phyloP scores from a whole-genome alignment of 2,329 filamentous ascomycete species.

The Grosmannia clavigera region DNA sequence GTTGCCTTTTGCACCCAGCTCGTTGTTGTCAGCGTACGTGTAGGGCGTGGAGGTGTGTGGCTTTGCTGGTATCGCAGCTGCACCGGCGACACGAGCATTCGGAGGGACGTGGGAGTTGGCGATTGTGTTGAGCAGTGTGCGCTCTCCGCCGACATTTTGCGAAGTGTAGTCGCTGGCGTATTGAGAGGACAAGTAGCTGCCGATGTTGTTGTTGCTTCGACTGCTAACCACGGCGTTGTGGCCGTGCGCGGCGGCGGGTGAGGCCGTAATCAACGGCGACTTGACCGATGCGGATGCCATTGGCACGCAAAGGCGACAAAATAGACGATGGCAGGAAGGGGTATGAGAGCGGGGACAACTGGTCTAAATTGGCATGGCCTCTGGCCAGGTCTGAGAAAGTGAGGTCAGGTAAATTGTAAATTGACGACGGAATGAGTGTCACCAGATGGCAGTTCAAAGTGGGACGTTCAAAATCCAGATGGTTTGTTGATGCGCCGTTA shows the following conservation, averaged over 20 bases:
- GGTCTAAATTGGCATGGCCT: not conserved
- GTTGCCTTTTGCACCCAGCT: slow-evolving; percentile 1
- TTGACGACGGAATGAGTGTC: not conserved
- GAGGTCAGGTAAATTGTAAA: not conserved
- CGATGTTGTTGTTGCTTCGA: slow-evolving; percentile 17
- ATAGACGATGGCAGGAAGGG: not conserved
- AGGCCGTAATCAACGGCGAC: not conserved
- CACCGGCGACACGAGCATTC: slow-evolving; percentile 13
- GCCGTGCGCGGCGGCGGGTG: not conserved
- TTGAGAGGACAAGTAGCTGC: not conserved
- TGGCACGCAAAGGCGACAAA: not conserved
- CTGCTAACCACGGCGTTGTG: not conserved
- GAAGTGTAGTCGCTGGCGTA: slow-evolving; percentile 6
- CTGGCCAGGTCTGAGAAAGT: not conserved
- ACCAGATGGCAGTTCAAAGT: not conserved
- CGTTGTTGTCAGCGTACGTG: slow-evolving; percentile 13
- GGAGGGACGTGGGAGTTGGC: slow-evolving; percentile 22
- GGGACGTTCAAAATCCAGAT: not conserved
- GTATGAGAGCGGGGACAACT: not conserved
- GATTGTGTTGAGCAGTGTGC: slow-evolving; percentile 24
- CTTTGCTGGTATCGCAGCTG: slow-evolving; percentile 5
- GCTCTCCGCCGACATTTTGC: slow-evolving; percentile 17
- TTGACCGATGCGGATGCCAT: not conserved
- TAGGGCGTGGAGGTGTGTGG: slow-evolving; percentile 10
- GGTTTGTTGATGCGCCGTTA: not conserved